Evolutionary conservation across 768 basidiomycete genomes (phyloP).

Genomic region (Phylloporus rhodoxanthus): DNA sequence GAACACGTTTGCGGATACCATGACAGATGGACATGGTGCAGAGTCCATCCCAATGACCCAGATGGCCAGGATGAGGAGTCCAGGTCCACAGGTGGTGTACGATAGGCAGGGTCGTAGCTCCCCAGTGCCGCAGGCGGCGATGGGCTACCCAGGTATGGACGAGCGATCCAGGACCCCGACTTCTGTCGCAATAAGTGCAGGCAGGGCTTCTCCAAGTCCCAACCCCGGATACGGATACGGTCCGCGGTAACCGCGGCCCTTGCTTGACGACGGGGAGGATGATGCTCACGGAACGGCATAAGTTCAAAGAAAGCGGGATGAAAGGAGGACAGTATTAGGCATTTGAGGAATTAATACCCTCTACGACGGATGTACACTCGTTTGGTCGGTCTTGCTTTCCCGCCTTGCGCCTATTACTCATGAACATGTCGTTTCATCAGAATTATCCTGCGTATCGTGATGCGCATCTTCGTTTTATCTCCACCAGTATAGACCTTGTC

Average conservation of each 20-base stretch:
- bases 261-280: not conserved
- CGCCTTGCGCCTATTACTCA: not conserved
- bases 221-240: conserved; percentile 41
- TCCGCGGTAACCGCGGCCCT: conserved; percentile 19
- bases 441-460: conserved; percentile 8
- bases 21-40: conserved; percentile 27
- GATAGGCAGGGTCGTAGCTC: conserved; percentile 30
- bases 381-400: conserved; percentile 21
- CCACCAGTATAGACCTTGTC: conserved; percentile 21
- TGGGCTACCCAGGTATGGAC: conserved; percentile 30
- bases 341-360: conserved; percentile 12
- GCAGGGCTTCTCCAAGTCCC: conserved; percentile 43
- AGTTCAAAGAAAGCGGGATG: conserved; percentile 5
- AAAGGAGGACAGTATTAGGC: conserved; percentile 13
- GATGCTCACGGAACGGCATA: conserved; percentile 9
- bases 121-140: conserved; percentile 41
- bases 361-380: conserved; percentile 19
- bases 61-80: conserved; percentile 38
- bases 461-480: conserved; percentile 17
- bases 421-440: conserved; percentile 12
- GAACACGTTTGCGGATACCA: conserved; percentile 48
- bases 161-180: conserved; percentile 28
- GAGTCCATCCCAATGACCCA: conserved; percentile 78
- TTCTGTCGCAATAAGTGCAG: conserved; percentile 21
- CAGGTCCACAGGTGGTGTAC: conserved; percentile 40